These are phyloP conservation scores for Exophiala sideris DNA, from an alignment of 2,329 filamentous ascomycete genomes.

Conservation along the genomic window DNA sequence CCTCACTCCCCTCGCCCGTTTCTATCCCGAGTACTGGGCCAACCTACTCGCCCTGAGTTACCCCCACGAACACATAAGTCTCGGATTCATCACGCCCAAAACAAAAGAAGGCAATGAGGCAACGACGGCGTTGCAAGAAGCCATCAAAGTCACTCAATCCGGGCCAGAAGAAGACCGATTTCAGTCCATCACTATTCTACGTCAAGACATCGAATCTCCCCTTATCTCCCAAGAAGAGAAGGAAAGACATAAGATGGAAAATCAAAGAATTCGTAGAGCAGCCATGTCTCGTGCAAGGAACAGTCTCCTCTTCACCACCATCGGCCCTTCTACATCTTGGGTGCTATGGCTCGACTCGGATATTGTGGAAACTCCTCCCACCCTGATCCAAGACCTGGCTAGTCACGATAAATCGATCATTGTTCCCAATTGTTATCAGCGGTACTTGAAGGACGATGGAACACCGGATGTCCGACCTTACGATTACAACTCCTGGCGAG, in stretches of 20 bases:
- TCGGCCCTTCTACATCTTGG: constrained; percentile 89
- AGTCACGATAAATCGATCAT: constrained; percentile 84
- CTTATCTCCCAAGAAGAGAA: constrained; percentile 76
- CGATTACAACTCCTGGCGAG: constrained; percentile 97
- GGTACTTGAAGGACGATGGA: constrained; percentile 69
- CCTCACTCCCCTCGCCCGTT: constrained; percentile 86
- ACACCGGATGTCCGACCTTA: constrained; percentile 77
- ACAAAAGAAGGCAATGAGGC: constrained; percentile 88
- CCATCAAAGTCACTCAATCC: constrained; percentile 80
- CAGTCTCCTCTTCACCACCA: constrained; percentile 88
- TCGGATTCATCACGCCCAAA: constrained; percentile 95
- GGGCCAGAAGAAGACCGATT: constrained; percentile 79
- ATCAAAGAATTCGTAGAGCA: constrained; percentile 80
- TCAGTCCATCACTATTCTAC: constrained; percentile 86
- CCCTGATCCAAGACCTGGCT: constrained; percentile 88
- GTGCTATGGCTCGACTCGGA: constrained; percentile 95
- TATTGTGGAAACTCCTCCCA: constrained; percentile 79
- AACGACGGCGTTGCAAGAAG: constrained; percentile 75
- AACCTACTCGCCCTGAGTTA: constrained; percentile 81
- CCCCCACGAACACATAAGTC: constrained; percentile 88
- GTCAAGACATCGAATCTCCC: constrained; percentile 89
- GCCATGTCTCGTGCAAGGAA: constrained; percentile 94
- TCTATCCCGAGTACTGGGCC: constrained; percentile 94
- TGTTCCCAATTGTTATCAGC: constrained; percentile 92
- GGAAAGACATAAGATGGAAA: constrained; percentile 85